A percentile compares a stretch with the other conserved stretches of the same genome.
phyloP scores from a whole-genome alignment of 2,329 filamentous ascomycete genomes.

The Colletotrichum camelliae region DNA sequence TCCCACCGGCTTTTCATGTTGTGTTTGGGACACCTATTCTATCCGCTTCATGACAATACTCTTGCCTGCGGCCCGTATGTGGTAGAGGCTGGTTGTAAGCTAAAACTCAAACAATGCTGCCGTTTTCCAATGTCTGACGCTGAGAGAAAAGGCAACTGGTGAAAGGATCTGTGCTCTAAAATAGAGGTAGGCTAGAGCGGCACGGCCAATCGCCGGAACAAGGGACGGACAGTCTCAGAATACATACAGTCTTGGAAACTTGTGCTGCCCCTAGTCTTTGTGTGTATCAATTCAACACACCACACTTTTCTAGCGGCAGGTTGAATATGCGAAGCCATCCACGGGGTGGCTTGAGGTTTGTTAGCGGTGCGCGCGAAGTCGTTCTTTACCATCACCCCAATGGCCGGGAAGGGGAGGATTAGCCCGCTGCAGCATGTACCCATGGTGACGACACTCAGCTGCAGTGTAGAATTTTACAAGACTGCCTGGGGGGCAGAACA shows the following conservation, averaged over 20 bases:
- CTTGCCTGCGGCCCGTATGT: neutral
- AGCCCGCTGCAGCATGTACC: neutral
- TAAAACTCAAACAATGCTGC: neutral
- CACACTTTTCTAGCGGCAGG: neutral
- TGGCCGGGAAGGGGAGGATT: neutral
- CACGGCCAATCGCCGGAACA: neutral
- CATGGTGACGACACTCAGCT: constrained; percentile 1
- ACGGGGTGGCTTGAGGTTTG: neutral
- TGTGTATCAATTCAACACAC: neutral
- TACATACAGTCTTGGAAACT: neutral
- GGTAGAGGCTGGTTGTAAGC: neutral
- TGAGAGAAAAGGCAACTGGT: neutral
- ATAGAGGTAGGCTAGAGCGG: neutral
- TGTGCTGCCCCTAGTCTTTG: neutral
- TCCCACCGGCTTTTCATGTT: neutral
- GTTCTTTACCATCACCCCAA: neutral
- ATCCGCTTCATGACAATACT: neutral
- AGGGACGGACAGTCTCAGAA: neutral
- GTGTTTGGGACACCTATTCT: neutral
- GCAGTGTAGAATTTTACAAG: neutral
- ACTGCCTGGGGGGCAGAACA: neutral
- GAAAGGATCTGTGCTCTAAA: neutral
- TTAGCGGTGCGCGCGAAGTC: neutral
- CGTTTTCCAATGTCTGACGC: neutral
- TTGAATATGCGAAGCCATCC: neutral